Percentiles rank a stretch among this genome's conserved stretches.
Evolutionary conservation across 2,329 filamentous ascomycete species (phyloP).

Genomic region (Hymenoscyphus salicellus): DNA sequence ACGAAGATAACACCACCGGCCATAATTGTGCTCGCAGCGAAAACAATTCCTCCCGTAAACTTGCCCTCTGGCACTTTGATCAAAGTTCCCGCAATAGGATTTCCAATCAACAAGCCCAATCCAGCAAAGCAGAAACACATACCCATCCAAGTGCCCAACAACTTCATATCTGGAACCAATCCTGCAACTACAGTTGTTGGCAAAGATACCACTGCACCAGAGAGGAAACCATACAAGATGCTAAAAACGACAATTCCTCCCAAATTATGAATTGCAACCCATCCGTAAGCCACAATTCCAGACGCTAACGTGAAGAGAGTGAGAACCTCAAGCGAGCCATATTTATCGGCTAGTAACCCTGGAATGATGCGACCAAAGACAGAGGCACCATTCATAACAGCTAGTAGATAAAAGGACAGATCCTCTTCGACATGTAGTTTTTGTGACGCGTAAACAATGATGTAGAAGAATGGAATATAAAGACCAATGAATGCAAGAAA

Average conservation of each 20-base stretch:
- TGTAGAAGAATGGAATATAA: conserved; percentile 53
- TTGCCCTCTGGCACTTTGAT: conserved; percentile 47
- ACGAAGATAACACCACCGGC: background rate
- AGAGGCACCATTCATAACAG: conserved; percentile 27
- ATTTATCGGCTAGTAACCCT: conserved; percentile 48
- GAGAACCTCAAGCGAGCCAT: conserved; percentile 51
- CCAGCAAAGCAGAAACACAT: conserved; percentile 38
- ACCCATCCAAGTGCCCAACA: conserved; percentile 31
- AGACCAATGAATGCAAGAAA: conserved; percentile 49
- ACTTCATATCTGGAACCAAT: conserved; percentile 45
- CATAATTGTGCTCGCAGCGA: conserved; percentile 43
- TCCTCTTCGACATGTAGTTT: conserved; percentile 4
- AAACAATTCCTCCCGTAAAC: conserved; percentile 52
- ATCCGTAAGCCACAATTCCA: conserved; percentile 36
- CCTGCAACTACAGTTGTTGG: conserved; percentile 53
- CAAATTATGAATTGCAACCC: conserved; percentile 51
- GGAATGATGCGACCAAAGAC: conserved; percentile 53
- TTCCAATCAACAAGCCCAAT: conserved; percentile 57
- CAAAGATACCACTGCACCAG: conserved; percentile 61
- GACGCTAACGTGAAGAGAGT: conserved; percentile 44
- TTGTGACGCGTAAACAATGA: conserved; percentile 29
- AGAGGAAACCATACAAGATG: conserved; percentile 63
- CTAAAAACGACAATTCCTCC: conserved; percentile 60
- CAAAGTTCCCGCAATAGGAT: conserved; percentile 62
- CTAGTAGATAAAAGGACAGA: conserved; percentile 16